Percentiles rank a stretch among this genome's conserved stretches.
These are phyloP conservation scores for Immersiporthe knoxdaviesiana DNA, from an alignment of 2,329 filamentous ascomycete species.

Conservation along the genomic window DNA sequence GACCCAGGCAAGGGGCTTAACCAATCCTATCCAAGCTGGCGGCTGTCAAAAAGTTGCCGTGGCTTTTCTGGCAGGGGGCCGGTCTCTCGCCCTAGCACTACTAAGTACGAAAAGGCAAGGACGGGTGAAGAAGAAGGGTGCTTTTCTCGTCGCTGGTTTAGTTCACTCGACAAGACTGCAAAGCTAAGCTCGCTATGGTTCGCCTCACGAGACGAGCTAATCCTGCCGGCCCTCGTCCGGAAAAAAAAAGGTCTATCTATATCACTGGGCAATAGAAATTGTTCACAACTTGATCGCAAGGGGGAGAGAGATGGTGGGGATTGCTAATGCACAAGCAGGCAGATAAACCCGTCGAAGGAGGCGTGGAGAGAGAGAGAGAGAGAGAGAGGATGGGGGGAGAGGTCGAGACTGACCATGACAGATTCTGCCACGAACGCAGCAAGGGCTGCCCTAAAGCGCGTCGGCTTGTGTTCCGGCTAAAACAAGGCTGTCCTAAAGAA, in stretches of 20 bases:
- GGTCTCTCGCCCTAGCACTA: slow-evolving; percentile 3
- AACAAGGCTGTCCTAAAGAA: neutral
- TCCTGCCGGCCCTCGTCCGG: neutral
- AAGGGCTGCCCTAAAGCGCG: neutral
- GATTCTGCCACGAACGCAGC: neutral
- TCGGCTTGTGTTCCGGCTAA: slow-evolving; percentile 11
- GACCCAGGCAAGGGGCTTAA: slow-evolving; percentile 6
- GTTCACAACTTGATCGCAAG: neutral
- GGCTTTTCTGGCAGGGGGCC: slow-evolving; percentile 19
- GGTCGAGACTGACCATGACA: neutral
- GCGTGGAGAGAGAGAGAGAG: neutral
- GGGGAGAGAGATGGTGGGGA: too few relatives aligned
- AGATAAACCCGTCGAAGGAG: too few relatives aligned
- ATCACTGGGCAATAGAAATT: neutral
- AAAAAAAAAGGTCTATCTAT: too few relatives aligned
- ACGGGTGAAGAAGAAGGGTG: too few relatives aligned
- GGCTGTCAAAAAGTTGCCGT: slow-evolving; percentile 26
- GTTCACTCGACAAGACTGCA: slow-evolving; percentile 8
- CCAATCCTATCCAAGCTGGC: slow-evolving; percentile 24
- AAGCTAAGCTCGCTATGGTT: neutral
- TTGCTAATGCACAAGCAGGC: neutral
- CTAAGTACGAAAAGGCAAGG: slow-evolving; percentile 10
- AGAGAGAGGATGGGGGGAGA: too few relatives aligned
- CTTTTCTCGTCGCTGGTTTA: slow-evolving; percentile 10
- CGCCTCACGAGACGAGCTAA: slow-evolving; percentile 1